Conservation (phyloP, 257 asterid species). For the Penstemon eatonii region DNA sequence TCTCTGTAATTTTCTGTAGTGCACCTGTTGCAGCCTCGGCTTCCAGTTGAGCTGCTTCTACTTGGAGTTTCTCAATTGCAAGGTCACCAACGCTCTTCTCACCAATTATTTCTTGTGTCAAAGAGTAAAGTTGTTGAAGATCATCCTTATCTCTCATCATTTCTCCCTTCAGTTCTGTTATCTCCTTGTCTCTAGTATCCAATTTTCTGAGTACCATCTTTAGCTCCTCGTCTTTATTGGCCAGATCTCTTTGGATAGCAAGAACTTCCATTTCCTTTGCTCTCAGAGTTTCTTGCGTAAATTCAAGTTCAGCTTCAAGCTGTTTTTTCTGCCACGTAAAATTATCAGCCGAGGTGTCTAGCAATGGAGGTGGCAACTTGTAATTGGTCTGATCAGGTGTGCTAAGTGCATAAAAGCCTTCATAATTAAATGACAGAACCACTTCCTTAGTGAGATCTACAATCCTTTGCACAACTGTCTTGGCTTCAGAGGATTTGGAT, state of each 20-base stretch:
- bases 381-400: conserved; percentile 28
- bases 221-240: conserved; percentile 68
- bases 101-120: conserved; percentile 56
- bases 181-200: conserved; percentile 62
- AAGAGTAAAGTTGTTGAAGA: conserved; percentile 48
- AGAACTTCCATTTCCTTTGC: conserved; percentile 68
- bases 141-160: conserved; percentile 44
- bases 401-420: conserved; percentile 25
- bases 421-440: conserved; percentile 45
- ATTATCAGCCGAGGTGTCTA: conserved; percentile 30
- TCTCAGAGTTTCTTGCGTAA: conserved; percentile 59
- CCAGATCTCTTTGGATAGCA: conserved; percentile 54
- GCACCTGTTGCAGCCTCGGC: conserved; percentile 79
- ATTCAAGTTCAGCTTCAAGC: conserved; percentile 62
- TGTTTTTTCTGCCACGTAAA: conserved; percentile 49
- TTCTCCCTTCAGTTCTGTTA: conserved; percentile 50
- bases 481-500: conserved; percentile 63
- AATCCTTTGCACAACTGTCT: conserved; percentile 57
- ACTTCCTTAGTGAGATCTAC: conserved; percentile 63
- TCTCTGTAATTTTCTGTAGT: conserved; percentile 58
- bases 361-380: conserved; percentile 24
- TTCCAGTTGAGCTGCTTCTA: conserved; percentile 72
- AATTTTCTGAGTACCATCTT: conserved; percentile 39
- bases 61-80: conserved; percentile 67
- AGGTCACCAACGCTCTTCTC: conserved; percentile 58